These are phyloP conservation scores for Talaromyces borbonicus DNA, from an alignment of 495 filamentous ascomycete species.

Conservation along the genomic window DNA sequence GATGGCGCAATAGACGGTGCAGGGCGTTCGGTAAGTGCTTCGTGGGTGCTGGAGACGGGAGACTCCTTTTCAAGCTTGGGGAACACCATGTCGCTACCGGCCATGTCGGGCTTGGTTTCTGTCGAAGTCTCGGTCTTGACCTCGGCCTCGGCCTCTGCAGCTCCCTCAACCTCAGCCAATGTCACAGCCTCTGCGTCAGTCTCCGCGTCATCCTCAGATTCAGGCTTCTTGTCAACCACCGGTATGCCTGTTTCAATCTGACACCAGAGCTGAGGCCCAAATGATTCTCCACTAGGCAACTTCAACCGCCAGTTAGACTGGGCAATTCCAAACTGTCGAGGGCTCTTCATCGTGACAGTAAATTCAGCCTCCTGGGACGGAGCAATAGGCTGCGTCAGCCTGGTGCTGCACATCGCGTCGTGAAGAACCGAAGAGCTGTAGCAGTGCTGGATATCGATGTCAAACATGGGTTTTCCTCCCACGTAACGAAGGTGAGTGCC, in stretches of 20 bases:
- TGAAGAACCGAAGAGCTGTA: conserved; percentile 61
- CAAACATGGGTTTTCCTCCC: conserved; percentile 91
- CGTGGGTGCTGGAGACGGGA: conserved; percentile 67
- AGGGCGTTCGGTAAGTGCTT: conserved; percentile 29
- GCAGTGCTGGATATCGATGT: conserved; percentile 68
- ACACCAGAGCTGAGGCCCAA: conserved; percentile 93
- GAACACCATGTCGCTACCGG: conserved; percentile 81
- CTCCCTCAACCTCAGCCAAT: background rate
- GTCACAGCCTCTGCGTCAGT: background rate
- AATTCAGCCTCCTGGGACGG: conserved; percentile 70
- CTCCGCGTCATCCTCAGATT: background rate
- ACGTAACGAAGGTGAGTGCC: conserved; percentile 87
- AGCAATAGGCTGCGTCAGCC: conserved; percentile 54
- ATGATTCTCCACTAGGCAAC: conserved; percentile 65
- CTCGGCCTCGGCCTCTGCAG: background rate
- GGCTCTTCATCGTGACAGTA: conserved; percentile 73
- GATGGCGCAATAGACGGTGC: conserved; percentile 22
- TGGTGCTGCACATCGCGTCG: conserved; percentile 70
- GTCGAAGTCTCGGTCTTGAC: background rate
- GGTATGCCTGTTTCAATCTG: conserved; percentile 45
- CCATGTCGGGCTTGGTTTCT: conserved; percentile 13
- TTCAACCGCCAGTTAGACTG: conserved; percentile 98
- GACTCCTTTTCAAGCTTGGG: conserved; percentile 94
- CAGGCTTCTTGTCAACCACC: conserved; percentile 12
- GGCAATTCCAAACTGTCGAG: conserved; percentile 57